Conservation (phyloP, 2,329 filamentous ascomycete genomes). For the Fusarium tupiense region DNA sequence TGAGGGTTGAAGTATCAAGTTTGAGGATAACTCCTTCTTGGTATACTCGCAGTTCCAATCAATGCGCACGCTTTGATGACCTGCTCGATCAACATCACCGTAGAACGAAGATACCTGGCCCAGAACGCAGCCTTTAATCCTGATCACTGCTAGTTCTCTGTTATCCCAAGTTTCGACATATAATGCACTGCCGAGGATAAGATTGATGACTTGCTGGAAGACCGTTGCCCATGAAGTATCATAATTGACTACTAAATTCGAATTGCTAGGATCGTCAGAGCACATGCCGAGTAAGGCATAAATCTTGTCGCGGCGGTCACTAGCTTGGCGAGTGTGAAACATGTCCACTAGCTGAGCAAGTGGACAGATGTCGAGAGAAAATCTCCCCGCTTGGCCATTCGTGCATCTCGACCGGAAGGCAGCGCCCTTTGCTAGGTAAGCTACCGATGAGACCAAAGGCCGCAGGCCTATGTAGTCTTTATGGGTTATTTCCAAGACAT, state of each 20-base stretch:
- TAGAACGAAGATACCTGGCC: not conserved
- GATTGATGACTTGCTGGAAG: not conserved
- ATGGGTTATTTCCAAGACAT: not conserved
- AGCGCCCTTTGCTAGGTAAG: not conserved
- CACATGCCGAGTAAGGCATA: not conserved
- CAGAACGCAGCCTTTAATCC: not conserved
- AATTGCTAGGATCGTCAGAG: not conserved
- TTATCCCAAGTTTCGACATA: not conserved
- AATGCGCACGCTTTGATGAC: not conserved
- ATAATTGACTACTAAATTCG: no score
- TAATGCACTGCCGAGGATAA: fast-evolving
- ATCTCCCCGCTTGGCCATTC: not conserved
- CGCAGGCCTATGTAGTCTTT: not conserved
- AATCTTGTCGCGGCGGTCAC: not conserved
- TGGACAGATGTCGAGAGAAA: not conserved
- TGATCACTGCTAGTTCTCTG: not conserved
- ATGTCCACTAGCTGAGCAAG: not conserved
- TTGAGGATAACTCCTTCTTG: no score
- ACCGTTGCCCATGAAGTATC: not conserved
- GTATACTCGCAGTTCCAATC: not conserved
- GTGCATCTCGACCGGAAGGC: not conserved
- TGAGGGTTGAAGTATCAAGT: no score
- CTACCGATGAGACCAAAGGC: fast-evolving
- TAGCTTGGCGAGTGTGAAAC: not conserved
- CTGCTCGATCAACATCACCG: no score